Base-by-base conservation (phyloP, 106 monocot genomes). In the Dendrobium officinale region DNA sequence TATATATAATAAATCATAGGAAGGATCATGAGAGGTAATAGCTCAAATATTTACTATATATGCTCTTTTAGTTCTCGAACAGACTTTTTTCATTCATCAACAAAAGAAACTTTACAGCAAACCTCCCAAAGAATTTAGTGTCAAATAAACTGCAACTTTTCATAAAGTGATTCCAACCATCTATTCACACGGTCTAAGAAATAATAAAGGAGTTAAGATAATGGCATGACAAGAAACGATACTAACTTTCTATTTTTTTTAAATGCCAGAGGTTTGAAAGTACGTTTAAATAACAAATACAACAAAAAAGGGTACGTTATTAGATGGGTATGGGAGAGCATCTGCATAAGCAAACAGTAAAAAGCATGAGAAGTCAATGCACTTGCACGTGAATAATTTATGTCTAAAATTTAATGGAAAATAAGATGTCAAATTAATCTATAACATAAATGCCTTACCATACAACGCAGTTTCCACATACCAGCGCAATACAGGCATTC, bases 401-500 rank as follows among this genome's bases (percentile, higher is more conserved):
- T 51, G 24, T 9, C 72, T 33, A 81, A 56, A 81, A 81, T 41
- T 44, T 18, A 40, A 67, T 20, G 19, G 59, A 17, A 3, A 72
- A 72, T 55, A 66, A 66, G 22, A 66, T 22, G 4, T 72, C 40
- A 40, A 37, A 29, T 4, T 72, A 72, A 33, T 72, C 10, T 41
- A 17, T 3, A 79, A 48, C 64, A 58, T 9, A 40, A 7, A 9
- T 17, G 80, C 22, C 91, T 92, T 85, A 97, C 96, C 96, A 97
- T 42, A 94, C 92, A 66, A 97, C 92, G 85, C 94, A 92, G 85
- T 89, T 97, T 77, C 96, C 96, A 84, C 96, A 97, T 24, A 94
- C 94, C 59, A 97, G 75, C n/a, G 96, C 96, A 81, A 91, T 90
- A 90, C 96, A 97, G 31, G 96, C 96, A 89, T 97, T 97, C 96